Conservation (phyloP, 1,284 basidiomycete species). For the Xanthoconium separans region DNA sequence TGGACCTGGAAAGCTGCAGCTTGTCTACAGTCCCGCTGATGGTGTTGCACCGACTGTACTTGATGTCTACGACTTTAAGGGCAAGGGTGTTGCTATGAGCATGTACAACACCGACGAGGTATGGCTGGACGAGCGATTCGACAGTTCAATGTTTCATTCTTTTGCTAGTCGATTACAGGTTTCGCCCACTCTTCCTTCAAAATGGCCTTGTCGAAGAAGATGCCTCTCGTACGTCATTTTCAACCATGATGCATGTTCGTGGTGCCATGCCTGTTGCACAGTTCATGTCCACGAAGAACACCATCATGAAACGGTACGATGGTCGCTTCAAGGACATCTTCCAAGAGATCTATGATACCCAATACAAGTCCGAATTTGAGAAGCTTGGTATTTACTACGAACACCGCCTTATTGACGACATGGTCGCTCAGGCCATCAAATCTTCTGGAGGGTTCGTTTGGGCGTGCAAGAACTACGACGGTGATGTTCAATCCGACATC, state of each 20-base stretch:
- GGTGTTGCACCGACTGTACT: slow-evolving; percentile 65
- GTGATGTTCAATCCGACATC: slow-evolving; percentile 91
- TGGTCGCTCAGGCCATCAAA: slow-evolving; percentile 98
- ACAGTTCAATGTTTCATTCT: slow-evolving; percentile 5
- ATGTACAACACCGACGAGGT: slow-evolving; percentile 98
- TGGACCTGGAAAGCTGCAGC: slow-evolving; percentile 87
- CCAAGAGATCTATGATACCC: slow-evolving; percentile 87
- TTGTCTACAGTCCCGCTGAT: slow-evolving; percentile 80
- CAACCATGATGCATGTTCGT: not conserved
- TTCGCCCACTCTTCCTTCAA: slow-evolving; percentile 99
- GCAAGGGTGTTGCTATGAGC: slow-evolving; percentile 83
- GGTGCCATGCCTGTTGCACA: slow-evolving; percentile 23
- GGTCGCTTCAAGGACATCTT: slow-evolving; percentile 99
- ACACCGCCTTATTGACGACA: slow-evolving; percentile 91
- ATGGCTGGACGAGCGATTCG: slow-evolving; percentile 14
- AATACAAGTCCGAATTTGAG: slow-evolving; percentile 86
- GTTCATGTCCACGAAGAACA: slow-evolving; percentile 99
- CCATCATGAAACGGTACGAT: slow-evolving; percentile 95
- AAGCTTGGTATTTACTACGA: slow-evolving; percentile 91
- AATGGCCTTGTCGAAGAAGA: slow-evolving; percentile 95
- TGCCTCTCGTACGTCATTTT: slow-evolving; percentile 67
- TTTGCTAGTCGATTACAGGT: slow-evolving; percentile 77
- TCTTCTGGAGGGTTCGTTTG: slow-evolving; percentile 95
- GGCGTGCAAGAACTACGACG: slow-evolving; percentile 98
- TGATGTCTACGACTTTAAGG: slow-evolving; percentile 90